Percentiles rank a stretch among this genome's conserved stretches.
phyloP scores from a whole-genome alignment of 208 protist genomes.

The Wallacemonas rigidus region DNA sequence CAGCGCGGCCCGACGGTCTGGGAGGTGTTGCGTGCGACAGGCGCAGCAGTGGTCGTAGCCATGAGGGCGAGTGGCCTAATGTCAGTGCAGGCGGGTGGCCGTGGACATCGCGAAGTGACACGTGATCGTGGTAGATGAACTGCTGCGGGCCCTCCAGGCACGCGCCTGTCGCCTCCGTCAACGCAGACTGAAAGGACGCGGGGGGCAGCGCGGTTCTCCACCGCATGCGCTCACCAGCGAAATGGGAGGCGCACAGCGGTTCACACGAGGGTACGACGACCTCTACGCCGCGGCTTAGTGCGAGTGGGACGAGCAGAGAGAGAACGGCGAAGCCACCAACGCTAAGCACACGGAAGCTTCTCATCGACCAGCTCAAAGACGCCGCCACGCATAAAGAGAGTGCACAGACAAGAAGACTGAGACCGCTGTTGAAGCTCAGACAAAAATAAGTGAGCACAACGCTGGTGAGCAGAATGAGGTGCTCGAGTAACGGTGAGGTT shows the following conservation, averaged over 20 bases:
- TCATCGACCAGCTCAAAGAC: conserved; percentile 28
- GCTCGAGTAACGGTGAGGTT: not conserved
- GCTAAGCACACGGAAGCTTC: conserved; percentile 35
- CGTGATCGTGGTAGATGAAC: not conserved
- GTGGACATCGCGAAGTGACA: not conserved
- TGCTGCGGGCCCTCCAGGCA: conserved; percentile 4
- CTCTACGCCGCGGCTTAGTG: conserved; percentile 16
- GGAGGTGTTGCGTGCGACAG: not conserved
- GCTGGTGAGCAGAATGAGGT: not conserved
- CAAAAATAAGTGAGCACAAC: not conserved
- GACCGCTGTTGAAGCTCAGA: conserved; percentile 23
- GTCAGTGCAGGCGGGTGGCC: no score
- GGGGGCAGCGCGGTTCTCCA: conserved; percentile 16
- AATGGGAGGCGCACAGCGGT: conserved; percentile 26
- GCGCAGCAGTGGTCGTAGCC: not conserved
- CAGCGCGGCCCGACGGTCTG: not conserved
- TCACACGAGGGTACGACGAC: conserved; percentile 16
- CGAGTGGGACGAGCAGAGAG: conserved; percentile 1
- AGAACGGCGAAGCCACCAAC: conserved; percentile 25
- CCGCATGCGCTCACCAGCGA: conserved; percentile 31
- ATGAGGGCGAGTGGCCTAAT: not conserved
- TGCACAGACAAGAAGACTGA: conserved; percentile 18
- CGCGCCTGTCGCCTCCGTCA: conserved; percentile 15
- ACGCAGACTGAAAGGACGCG: not conserved
- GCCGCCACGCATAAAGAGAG: conserved; percentile 21